Base-by-base conservation (phyloP, 2,329 filamentous ascomycete species). In the Xylaria sp. region DNA sequence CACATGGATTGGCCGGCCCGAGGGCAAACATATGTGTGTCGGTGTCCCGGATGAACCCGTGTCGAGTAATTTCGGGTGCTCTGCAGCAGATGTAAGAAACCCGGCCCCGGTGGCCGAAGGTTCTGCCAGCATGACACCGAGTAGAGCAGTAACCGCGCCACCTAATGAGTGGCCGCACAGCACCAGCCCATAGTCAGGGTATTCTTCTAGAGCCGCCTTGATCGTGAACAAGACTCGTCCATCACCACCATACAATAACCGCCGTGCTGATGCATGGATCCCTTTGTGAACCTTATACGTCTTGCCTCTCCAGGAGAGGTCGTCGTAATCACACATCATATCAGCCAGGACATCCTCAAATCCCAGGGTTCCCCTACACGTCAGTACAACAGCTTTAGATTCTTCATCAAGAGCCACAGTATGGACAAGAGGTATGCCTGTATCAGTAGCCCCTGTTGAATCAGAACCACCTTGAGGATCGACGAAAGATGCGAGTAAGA, bases 261-360 rank as follows among this genome's bases (percentile, higher is more conserved):
- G 86, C 23, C 87, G 85, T 3, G 91, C 91, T 1, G 91, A 92
- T 0, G 91, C 90, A 76, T 92, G 90, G 64, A 93, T 89, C 15
- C 91, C 91, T 77, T 92, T 92, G 79, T 93, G 91, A 0, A 93
- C 91, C 72, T 90, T 89, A 81, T 91, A 92, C 0, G 82, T 81
- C 67, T 84, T 86, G 18, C 89, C 89, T 66, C 88, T 85, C 89
- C 91, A 91, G 5, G 82, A 70, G 10, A 92, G 80, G 64, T 89
- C 85, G 73, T 92, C 90, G 71, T 92, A 93, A 56, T 92, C 91
- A 78, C 91, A 93, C 37, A 90, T 90, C 86, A 93, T 88, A 75
- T 93, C 91, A 0, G 90, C 90, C 44, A 93, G 81, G 28, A 93
- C 87, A 75, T 93, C 91, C 74, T 93, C 91, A 69, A 93, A 92